Percentiles rank a stretch among this genome's conserved stretches.
Conservation (phyloP, 345 rosid species). For the Linum trigynum region DNA sequence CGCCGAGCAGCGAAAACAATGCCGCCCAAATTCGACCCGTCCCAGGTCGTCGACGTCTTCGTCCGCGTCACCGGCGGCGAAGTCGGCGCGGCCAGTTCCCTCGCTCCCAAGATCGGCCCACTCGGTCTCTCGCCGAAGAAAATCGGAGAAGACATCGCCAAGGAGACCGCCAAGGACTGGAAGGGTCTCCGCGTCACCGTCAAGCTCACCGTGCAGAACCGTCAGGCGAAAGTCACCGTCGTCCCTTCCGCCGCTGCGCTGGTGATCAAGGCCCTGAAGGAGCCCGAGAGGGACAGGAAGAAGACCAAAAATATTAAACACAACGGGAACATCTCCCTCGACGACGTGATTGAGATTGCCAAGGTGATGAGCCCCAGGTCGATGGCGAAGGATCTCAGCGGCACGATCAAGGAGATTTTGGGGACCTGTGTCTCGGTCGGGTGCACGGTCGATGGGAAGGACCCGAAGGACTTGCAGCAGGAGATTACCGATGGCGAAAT, state of each 20-base stretch:
- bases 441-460: neutral
- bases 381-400: conserved; percentile 9
- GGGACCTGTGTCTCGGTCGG: neutral
- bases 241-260: neutral
- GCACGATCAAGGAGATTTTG: conserved; percentile 1
- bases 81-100: conserved; percentile 3
- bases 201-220: no score
- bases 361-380: neutral
- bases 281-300: no score
- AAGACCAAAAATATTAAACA: no score
- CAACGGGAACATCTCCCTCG: no score
- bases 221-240: no score
- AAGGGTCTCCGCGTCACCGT: no score
- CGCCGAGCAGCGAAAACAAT: neutral
- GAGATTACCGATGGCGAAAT: conserved; percentile 2
- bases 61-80: conserved; percentile 6
- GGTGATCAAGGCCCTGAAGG: neutral
- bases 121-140: no score
- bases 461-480: conserved; percentile 2
- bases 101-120: neutral
- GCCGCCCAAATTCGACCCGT: conserved; percentile 9
- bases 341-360: no score
- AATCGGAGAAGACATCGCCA: no score
- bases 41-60: conserved; percentile 5
- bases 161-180: no score